These are phyloP conservation scores for Thuidium tamariscinum DNA, from an alignment of 225 moss, liverwort and hornwort species.

Conservation along the genomic window DNA sequence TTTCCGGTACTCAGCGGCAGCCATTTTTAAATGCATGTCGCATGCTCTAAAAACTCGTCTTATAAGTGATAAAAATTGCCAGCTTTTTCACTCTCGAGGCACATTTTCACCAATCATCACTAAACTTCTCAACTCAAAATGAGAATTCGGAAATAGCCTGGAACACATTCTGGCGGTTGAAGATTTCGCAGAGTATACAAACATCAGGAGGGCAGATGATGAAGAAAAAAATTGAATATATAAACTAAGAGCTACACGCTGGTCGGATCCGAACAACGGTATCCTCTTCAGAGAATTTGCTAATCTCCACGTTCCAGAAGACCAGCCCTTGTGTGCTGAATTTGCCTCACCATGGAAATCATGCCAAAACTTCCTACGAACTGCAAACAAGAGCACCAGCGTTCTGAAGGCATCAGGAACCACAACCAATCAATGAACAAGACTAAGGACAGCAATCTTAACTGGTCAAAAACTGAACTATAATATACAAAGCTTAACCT, in stretches of 20 bases:
- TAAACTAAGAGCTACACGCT: not conserved
- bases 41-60: not conserved
- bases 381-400: not conserved
- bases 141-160: not conserved
- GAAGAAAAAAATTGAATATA: not conserved
- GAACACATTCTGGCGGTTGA: not conserved
- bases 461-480: not conserved
- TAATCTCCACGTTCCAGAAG: slow-evolving; percentile 6
- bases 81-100: not conserved
- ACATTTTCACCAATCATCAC: not conserved
- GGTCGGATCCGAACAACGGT: not conserved
- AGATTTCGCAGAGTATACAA: not conserved
- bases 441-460: not conserved
- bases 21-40: not conserved
- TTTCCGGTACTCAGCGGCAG: not conserved
- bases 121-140: too few relatives aligned
- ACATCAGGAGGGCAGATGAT: not conserved
- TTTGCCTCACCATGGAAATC: not conserved
- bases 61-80: not conserved
- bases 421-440: not conserved
- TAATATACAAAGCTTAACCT: not conserved
- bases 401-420: not conserved
- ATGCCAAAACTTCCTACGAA: not conserved
- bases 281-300: not conserved
- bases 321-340: not conserved